Evolutionary conservation across 129 eudicot species (phyloP), one percentile per base, ranked within the genome.

Genomic region (Chrysanthemum seticuspe): DNA sequence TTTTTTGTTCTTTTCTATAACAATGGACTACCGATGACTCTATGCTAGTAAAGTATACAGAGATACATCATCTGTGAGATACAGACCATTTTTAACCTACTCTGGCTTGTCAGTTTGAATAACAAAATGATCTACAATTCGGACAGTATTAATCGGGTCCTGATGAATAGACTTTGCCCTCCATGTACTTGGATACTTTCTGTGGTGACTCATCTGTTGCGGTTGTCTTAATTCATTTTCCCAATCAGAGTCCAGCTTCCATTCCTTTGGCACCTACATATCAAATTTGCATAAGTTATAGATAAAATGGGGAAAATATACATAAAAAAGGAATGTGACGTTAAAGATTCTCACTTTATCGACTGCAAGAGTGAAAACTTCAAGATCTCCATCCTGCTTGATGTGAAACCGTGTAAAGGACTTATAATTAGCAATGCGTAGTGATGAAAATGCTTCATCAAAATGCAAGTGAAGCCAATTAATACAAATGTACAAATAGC

Each of bases 361-460:
- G 3, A 94, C 91, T 19, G 98, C 97, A 40, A 94, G 96, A 56
- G 98, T 88, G 80, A 84, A 94, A 67, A 94, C 87, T 78, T 94
- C 97, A 73, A 94, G 96, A 82, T 84, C 77, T 10, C 98, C 98
- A 16, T 83, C 67, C 25, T 62, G 45, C 79, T 67, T 94, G 73
- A 90, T 88, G 74, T 88, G 93, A 72, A 94, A 90, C 53, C 97
- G 92, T 49, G 98, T 90, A 66, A 94, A 94, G 3, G 98, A 80
- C 84, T 94, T 94, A 88, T 90, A 94, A 75, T 94, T 90, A 14
- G 98, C 97, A 31, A 94, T 94, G 2, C 98, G 89, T 48, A 94
- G 89, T 1, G 97, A 94, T 4, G 98, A 94, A 82, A 94, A 94
- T 2, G 98, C 98, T 76, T 94, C 98, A 60, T 94, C 98, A 64